These are phyloP conservation scores for Cyamopsis tetragonoloba DNA, from an alignment of 306 rosid species.

Conservation along the genomic window DNA sequence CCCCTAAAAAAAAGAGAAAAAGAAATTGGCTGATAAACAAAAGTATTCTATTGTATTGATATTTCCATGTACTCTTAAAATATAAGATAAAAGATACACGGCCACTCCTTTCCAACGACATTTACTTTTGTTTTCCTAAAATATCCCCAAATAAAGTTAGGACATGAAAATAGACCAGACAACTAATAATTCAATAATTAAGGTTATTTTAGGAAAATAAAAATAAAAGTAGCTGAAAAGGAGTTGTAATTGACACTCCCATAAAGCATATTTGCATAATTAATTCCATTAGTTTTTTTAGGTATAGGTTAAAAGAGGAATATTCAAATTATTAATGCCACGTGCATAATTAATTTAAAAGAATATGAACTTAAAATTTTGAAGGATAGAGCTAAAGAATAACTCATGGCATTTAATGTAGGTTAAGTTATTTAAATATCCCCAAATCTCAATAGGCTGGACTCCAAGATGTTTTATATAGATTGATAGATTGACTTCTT, in stretches of 20 bases:
- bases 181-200: too few species aligned
- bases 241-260: too few species aligned
- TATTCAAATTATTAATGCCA: not conserved
- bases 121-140: too few species aligned
- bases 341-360: not conserved
- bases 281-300: not conserved
- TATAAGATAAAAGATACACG: not conserved
- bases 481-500: not conserved
- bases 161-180: too few species aligned
- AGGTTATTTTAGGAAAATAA: too few species aligned
- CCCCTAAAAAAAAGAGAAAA: too few species aligned
- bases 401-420: too few species aligned
- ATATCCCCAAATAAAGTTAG: too few species aligned
- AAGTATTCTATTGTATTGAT: not conserved
- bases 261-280: not conserved
- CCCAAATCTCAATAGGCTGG: not conserved
- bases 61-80: not conserved
- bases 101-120: too few species aligned
- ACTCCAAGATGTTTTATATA: not conserved
- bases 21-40: too few species aligned
- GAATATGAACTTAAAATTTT: not conserved
- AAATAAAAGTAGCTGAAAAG: too few species aligned
- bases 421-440: not conserved
- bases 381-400: not conserved
- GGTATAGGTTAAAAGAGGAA: too few species aligned